Evolutionary conservation across 306 rosid genomes (phyloP), one percentile per base, ranked within the genome.

Genomic region (Rubus parviflorus): DNA sequence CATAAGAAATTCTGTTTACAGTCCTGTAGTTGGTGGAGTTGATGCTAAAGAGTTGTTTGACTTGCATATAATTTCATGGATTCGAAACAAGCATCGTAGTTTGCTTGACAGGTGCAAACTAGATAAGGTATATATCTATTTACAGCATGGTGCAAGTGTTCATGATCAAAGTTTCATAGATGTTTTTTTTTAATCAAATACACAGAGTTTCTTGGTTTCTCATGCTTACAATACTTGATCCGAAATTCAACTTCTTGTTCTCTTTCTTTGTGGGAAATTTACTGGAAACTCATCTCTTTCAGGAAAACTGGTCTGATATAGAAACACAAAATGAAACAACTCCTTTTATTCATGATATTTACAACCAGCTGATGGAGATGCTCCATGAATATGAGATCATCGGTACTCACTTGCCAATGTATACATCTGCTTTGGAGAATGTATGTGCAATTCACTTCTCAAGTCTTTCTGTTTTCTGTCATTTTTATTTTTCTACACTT

Each of bases 81-180:
- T 82, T 61, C 80, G 61, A 62, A 83, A 79, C 48, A 82, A 72
- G 65, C 79, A 48, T 20, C 40, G 17, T 30, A 41, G 54, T 53
- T 68, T 82, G 77, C 88, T 85, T 42, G 80, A 76, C n/a, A 60
- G 14, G 49, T 85, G 86, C 86, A 79, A 85, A 73, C 81, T 65
- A 51, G 81, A 79, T 14, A 76, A 82, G 82, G 86, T 81, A 78
- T 9, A 22, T 49, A 3, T 67, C n/a, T 76, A 35, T 17, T 7
- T 49, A 65, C 17, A 63, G 40, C 42, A 35, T 30, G 65, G 53
- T 17, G 38, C 37, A 58, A n/a, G 19, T 56, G 38, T 42, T 43
- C 7, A 8, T 35, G 38, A 25, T 56, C 41, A 35, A 20, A 14
- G 14, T 76, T 4, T 4, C 30, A 3, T 60, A 23, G 20, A 25